Evolutionary conservation across 1,284 basidiomycete species (phyloP).

Genomic region (Porogramme epimiltina): DNA sequence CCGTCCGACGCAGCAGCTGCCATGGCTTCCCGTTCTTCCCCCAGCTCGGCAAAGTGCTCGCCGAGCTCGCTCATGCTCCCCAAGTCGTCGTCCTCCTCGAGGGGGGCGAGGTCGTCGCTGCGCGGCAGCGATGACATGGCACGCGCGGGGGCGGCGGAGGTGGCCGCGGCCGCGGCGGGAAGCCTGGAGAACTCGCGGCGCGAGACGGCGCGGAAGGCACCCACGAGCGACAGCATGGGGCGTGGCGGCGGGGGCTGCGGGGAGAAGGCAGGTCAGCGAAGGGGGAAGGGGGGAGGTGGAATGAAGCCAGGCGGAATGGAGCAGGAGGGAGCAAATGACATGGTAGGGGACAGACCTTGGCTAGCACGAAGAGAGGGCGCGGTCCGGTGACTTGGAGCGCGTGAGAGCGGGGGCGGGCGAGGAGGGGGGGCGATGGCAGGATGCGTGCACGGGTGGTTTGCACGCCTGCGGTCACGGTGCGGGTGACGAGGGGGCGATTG

Average conservation of each 20-base stretch:
- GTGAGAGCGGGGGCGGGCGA: constrained; percentile 4
- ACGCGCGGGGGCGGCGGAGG: constrained; percentile 5
- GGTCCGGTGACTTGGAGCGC: constrained; percentile 19
- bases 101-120: neutral
- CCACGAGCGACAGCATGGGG: constrained; percentile 22
- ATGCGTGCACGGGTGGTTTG: neutral
- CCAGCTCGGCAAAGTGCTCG: constrained; percentile 4
- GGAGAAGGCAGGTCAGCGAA: constrained; percentile 5
- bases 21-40: constrained; percentile 6
- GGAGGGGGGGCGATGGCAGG: constrained; percentile 4
- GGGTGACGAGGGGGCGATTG: constrained; percentile 9
- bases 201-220: constrained; percentile 21
- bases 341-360: constrained; percentile 7
- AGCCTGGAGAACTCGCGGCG: constrained; percentile 16
- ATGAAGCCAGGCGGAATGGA: constrained; percentile 4
- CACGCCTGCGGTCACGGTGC: no score
- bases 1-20: neutral
- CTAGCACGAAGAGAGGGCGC: constrained; percentile 1
- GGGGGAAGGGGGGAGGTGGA: neutral
- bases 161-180: constrained; percentile 3
- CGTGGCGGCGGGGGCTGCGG: constrained; percentile 2
- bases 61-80: neutral
- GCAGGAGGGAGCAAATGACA: constrained; percentile 10
- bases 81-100: neutral
- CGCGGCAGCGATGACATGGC: neutral